These are phyloP conservation scores for Lactarius hatsudake DNA, from an alignment of 768 basidiomycete genomes.

Conservation along the genomic window DNA sequence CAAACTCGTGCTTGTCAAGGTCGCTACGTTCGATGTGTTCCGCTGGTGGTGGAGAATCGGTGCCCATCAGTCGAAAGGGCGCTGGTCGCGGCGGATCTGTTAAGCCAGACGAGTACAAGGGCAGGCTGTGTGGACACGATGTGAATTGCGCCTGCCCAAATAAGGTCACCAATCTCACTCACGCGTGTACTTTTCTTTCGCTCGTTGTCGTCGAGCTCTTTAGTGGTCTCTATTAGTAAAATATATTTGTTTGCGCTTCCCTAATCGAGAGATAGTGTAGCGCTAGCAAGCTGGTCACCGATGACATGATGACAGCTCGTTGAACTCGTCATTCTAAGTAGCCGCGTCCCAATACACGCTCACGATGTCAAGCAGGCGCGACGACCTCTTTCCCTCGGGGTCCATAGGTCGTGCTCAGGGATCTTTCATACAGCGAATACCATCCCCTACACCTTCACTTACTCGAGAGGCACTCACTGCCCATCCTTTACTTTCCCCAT, in stretches of 20 bases:
- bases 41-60: neutral
- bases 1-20: constrained; percentile 23
- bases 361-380: constrained; percentile 39
- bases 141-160: neutral
- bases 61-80: constrained; percentile 13
- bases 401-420: constrained; percentile 56
- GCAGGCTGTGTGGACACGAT: too few relatives aligned
- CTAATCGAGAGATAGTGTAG: neutral
- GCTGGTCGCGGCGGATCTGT: neutral
- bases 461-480: constrained; percentile 53
- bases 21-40: constrained; percentile 12
- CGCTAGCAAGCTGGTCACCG: neutral
- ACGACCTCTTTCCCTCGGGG: constrained; percentile 45
- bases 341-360: constrained; percentile 24
- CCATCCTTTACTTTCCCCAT: constrained; percentile 63
- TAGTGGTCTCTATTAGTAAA: neutral
- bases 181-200: neutral
- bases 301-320: neutral
- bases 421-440: constrained; percentile 39
- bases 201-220: neutral
- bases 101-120: neutral
- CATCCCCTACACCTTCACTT: constrained; percentile 34
- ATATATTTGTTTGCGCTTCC: neutral
- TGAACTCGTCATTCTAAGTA: neutral
- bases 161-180: neutral